phyloP scores from a whole-genome alignment of 2,329 filamentous ascomycete species.

The Aspergillus cejpii region DNA sequence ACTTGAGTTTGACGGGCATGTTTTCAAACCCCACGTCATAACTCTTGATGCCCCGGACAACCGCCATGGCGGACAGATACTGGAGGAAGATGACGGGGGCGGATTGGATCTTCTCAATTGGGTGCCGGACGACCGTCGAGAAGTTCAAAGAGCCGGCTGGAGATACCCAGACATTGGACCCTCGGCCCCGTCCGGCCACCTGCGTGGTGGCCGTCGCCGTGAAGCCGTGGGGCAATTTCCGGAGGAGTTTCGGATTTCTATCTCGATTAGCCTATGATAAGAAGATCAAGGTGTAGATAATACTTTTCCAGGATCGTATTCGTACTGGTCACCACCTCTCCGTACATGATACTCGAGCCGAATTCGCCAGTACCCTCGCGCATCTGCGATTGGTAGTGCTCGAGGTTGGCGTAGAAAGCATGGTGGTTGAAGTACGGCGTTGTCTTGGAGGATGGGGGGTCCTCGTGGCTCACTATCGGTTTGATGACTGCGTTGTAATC shows the following conservation, averaged over 20 bases:
- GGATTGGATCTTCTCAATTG: conserved; percentile 60
- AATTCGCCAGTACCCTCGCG: conserved; percentile 56
- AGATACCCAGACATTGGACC: conserved; percentile 90
- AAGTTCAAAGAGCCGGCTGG: conserved; percentile 81
- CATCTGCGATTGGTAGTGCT: conserved; percentile 56
- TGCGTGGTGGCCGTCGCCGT: conserved; percentile 82
- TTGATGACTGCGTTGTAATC: conserved; percentile 72
- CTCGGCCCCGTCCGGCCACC: conserved; percentile 78
- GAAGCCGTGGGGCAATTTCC: conserved; percentile 74
- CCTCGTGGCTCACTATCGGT: conserved; percentile 65
- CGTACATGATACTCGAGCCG: conserved; percentile 74
- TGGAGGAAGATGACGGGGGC: conserved; percentile 89
- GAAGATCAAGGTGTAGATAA: conserved; percentile 10
- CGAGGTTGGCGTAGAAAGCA: conserved; percentile 66
- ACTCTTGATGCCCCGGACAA: conserved; percentile 71
- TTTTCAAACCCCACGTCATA: conserved; percentile 71
- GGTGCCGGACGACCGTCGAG: conserved; percentile 80
- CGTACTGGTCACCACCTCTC: conserved; percentile 87
- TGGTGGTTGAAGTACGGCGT: conserved; percentile 84
- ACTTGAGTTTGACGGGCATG: conserved; percentile 81
- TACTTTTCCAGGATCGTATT: conserved; percentile 89
- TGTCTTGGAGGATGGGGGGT: conserved; percentile 61
- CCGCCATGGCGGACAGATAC: conserved; percentile 83
- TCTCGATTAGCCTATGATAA: conserved; percentile 1
- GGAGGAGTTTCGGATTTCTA: conserved; percentile 71